A percentile compares a stretch with the other conserved stretches of the same genome.
Conservation (phyloP, 2,329 filamentous ascomycete species). For the Calonectria fujianensis region DNA sequence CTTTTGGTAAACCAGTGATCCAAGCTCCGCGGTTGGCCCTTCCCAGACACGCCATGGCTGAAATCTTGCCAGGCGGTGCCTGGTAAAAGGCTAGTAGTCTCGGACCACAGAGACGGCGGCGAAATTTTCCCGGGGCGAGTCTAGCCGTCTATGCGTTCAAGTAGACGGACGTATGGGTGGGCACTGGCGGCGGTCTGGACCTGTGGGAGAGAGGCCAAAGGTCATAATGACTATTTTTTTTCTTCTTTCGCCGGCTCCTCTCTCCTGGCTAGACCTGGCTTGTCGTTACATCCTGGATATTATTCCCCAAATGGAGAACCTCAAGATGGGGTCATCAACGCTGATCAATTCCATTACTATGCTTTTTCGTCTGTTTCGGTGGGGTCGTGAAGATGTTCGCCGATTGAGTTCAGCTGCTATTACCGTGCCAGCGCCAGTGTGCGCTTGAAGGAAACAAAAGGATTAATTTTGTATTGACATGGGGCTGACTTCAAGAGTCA, state of each 20-base stretch:
- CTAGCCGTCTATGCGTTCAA: background rate
- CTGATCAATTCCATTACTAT: conserved; percentile 23
- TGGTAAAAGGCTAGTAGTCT: conserved; percentile 4
- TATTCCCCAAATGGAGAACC: background rate
- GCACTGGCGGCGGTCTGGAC: conserved; percentile 13
- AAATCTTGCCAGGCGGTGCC: conserved; percentile 25
- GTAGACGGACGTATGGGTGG: conserved; percentile 2
- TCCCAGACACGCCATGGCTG: conserved; percentile 13
- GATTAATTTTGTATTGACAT: conserved; percentile 31
- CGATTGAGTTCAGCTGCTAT: conserved; percentile 23
- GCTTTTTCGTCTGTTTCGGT: conserved; percentile 1
- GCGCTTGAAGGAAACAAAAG: conserved; percentile 19
- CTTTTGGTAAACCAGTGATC: conserved; percentile 12
- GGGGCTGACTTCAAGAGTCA: conserved; percentile 14
- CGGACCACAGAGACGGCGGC: background rate
- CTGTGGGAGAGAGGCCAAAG: background rate
- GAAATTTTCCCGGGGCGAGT: conserved; percentile 33
- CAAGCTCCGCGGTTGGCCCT: conserved; percentile 18
- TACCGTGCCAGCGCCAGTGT: conserved; percentile 18
- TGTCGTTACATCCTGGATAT: background rate
- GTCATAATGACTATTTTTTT: background rate
- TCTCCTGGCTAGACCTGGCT: background rate
- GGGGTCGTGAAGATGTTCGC: background rate
- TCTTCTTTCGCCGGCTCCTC: background rate
- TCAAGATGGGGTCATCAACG: background rate